Percentiles rank a stretch among this genome's conserved stretches.
These are phyloP conservation scores for Clausena lansium DNA, from an alignment of 345 rosid species.

Conservation along the genomic window DNA sequence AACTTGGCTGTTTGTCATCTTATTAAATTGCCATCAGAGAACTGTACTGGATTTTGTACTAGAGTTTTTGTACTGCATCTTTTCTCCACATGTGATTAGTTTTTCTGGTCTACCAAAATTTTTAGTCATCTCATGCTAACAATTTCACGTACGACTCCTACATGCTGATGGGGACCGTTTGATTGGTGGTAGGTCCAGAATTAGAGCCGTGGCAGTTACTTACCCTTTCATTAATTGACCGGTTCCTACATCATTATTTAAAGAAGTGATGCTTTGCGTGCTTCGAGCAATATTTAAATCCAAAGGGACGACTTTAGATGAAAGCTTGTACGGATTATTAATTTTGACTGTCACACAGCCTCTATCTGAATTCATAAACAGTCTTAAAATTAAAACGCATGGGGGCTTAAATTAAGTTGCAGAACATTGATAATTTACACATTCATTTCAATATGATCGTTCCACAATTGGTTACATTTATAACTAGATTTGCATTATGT, in stretches of 20 bases:
- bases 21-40: background rate
- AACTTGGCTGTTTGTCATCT: background rate
- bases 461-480: background rate
- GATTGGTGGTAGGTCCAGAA: conserved; percentile 9
- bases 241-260: background rate
- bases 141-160: background rate
- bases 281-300: background rate
- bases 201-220: background rate
- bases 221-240: background rate
- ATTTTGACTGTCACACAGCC: background rate
- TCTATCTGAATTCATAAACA: background rate
- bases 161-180: background rate
- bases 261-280: background rate
- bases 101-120: conserved; percentile 2
- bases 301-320: background rate
- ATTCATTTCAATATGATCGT: background rate
- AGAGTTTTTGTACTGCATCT: conserved; percentile 20
- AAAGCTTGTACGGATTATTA: background rate
- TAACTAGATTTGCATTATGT: background rate
- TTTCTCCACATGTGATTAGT: background rate
- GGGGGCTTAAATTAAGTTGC: background rate
- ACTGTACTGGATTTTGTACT: conserved; percentile 28
- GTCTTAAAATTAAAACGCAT: background rate
- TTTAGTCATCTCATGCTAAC: background rate
- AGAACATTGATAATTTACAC: background rate